A percentile compares a stretch with the other conserved stretches of the same genome.
Evolutionary conservation across 495 filamentous ascomycete genomes (phyloP).

Genomic region (Annulohypoxylon stygium): DNA sequence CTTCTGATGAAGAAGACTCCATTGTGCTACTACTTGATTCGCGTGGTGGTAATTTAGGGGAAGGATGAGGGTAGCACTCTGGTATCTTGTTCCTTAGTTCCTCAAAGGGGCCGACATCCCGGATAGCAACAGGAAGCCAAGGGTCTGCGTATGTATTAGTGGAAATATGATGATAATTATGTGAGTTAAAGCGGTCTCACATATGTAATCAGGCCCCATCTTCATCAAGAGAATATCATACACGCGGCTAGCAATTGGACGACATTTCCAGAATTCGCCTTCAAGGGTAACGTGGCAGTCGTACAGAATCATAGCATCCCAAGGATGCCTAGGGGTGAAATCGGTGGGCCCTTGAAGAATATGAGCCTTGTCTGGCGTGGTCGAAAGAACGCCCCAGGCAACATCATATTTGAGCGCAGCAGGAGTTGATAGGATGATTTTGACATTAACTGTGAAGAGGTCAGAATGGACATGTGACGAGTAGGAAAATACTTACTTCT

Average conservation of each 20-base stretch:
- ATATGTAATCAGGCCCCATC: not conserved
- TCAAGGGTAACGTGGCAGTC: constrained; percentile 5
- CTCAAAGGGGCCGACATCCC: not conserved
- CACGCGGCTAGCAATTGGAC: not conserved
- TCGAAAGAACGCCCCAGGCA: constrained; percentile 3
- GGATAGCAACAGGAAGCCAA: constrained; percentile 19
- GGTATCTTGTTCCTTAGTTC: not conserved
- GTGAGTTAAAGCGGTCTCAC: not conserved
- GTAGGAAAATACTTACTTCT: not conserved
- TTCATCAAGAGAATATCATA: constrained; percentile 32
- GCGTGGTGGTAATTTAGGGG: not conserved
- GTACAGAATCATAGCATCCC: constrained; percentile 23
- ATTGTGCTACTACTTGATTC: not conserved
- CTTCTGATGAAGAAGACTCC: not conserved
- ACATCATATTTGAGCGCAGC: not conserved
- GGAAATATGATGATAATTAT: not conserved
- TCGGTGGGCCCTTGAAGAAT: constrained; percentile 4
- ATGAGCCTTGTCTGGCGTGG: not conserved
- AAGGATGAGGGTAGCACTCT: not conserved
- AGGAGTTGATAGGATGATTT: constrained; percentile 8
- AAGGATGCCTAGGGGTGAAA: not conserved
- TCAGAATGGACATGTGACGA: constrained; percentile 1
- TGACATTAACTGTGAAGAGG: constrained; percentile 15
- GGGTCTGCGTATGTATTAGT: constrained; percentile 19
- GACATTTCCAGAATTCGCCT: not conserved